Percentiles rank a stretch among this genome's conserved stretches.
phyloP scores from a whole-genome alignment of 108 stramenopile species.

The Skeletonema menzelii region DNA sequence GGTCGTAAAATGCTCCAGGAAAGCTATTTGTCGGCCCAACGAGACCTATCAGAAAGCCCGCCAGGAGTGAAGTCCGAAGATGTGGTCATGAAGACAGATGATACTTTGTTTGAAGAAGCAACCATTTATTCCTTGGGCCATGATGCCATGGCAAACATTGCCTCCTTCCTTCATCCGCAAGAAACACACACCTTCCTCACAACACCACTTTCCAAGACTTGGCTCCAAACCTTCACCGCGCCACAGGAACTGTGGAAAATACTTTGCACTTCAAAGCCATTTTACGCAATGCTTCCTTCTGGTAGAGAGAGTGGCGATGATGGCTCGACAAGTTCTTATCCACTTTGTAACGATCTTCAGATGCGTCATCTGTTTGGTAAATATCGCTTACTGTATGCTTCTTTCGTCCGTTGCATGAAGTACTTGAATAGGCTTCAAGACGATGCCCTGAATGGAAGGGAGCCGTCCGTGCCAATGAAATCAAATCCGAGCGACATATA shows the following conservation, averaged over 20 bases:
- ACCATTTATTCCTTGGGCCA: slow-evolving; percentile 57
- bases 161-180: slow-evolving; percentile 71
- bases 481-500: slow-evolving; percentile 41
- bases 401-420: slow-evolving; percentile 76
- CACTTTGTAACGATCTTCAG: slow-evolving; percentile 37
- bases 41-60: slow-evolving; percentile 18
- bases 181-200: slow-evolving; percentile 68
- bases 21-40: slow-evolving; percentile 32
- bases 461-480: slow-evolving; percentile 37
- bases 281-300: slow-evolving; percentile 72
- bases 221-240: slow-evolving; percentile 60
- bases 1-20: slow-evolving; percentile 43
- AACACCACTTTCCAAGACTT: slow-evolving; percentile 74
- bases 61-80: neutral
- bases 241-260: slow-evolving; percentile 82
- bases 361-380: slow-evolving; percentile 55
- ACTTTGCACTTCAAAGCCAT: slow-evolving; percentile 75
- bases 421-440: slow-evolving; percentile 74
- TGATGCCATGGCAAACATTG: slow-evolving; percentile 77
- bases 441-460: slow-evolving; percentile 58
- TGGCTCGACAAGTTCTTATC: slow-evolving; percentile 22
- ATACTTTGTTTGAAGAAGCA: slow-evolving; percentile 12
- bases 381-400: slow-evolving; percentile 73
- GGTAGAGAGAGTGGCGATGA: slow-evolving; percentile 18
- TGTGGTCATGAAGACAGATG: neutral